Evolutionary conservation across 371 early-diverging fungal genomes (phyloP), one percentile per base, ranked within the genome.

Genomic region (Mucor saturninus): DNA sequence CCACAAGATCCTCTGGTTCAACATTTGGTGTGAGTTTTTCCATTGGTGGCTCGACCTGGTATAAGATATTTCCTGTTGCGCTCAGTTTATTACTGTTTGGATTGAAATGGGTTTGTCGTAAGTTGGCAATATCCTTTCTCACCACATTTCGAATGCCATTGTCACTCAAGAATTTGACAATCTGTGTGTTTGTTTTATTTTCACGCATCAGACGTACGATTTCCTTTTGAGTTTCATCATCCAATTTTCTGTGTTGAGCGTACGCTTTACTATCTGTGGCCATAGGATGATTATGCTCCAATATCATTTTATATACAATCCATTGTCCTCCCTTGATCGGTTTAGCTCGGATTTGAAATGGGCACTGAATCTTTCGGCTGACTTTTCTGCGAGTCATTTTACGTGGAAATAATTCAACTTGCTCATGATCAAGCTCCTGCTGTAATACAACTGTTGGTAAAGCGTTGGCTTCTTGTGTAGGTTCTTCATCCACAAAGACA

Each of bases 241-340:
- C 37, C 8, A 67, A 38, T 35, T 52, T 49, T 53, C 67, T 35
- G 37, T 67, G 67, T 21, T 67, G 67, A 21, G 61, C 55, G 26
- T 67, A 67, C 2, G 56, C 56, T 28, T 52, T 61, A 28, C 61
- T 61, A 10, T 67, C 61, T 2, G 43, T 5, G 0, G 67, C 67
- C 61, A 61, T 61, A 37, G 56, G 56, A 53, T 67, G 67, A 32
- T 67, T 67, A 21, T 67, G 67, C 35, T 56, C 58, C 4, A 52
- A 38, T 43, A 28, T 15, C n/a, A 61, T 52, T 26, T 56, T 61
- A 10, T 61, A 56, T 31, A 61, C 45, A 8, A 67, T 31, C 61
- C 61, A 56, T 9, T 43, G 31, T 30, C 21, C 46, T 6, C 35
- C 38, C 28, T 39, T 45, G 9, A 31, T 14, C 15, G 56, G 61